Percentiles rank a stretch among this genome's conserved stretches.
Evolutionary conservation across 805 yeast species (phyloP).

Genomic region (Kluyveromyces starmeri): DNA sequence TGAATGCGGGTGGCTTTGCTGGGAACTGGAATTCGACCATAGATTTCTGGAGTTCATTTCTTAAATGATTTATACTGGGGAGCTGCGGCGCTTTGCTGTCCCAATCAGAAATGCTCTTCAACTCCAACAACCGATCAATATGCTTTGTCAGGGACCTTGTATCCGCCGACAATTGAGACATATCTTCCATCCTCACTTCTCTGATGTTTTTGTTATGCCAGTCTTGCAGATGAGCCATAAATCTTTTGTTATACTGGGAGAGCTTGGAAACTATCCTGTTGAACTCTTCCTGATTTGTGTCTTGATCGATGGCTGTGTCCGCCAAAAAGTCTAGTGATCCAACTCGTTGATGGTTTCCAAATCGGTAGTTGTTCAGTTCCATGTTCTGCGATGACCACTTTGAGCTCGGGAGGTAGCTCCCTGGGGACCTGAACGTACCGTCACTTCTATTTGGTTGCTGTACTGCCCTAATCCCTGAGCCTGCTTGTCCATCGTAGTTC

Average conservation of each 20-base stretch:
- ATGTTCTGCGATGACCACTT: background rate
- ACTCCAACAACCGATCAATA: constrained; percentile 2
- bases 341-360: background rate
- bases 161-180: background rate
- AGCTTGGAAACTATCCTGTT: background rate
- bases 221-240: background rate
- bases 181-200: background rate
- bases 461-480: constrained; percentile 2
- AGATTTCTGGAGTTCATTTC: constrained; percentile 3
- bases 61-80: constrained; percentile 4
- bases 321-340: constrained; percentile 6
- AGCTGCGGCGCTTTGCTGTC: background rate
- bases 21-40: constrained; percentile 3
- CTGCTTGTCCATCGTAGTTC: constrained; percentile 3
- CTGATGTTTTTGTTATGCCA: constrained; percentile 1
- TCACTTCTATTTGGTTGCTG: background rate
- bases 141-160: background rate
- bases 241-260: background rate
- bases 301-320: constrained; percentile 4
- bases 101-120: constrained; percentile 2
- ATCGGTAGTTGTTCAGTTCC: background rate
- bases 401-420: background rate
- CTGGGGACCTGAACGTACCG: background rate
- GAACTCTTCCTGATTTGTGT: constrained; percentile 4
- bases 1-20: background rate